These are phyloP conservation scores for Coemansia sp. DNA, from an alignment of 192 early-diverging fungal species.

Conservation along the genomic window DNA sequence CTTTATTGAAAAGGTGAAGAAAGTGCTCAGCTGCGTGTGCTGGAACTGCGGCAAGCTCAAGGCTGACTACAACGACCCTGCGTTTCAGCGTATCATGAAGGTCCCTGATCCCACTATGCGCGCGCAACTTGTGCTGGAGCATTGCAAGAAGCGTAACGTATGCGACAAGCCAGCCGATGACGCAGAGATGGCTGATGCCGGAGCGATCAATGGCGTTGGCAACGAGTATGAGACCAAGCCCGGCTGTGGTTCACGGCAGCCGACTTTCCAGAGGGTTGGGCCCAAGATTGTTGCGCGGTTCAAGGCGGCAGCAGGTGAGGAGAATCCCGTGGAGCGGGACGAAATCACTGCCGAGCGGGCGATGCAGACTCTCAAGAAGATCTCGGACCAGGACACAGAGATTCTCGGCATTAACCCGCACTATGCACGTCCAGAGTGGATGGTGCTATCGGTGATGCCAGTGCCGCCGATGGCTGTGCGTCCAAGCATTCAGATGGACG, in stretches of 20 bases:
- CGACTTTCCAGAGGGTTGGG: conserved; percentile 76
- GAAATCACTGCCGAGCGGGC: conserved; percentile 73
- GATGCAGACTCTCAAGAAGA: conserved; percentile 79
- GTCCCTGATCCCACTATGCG: conserved; percentile 68
- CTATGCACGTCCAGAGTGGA: conserved; percentile 97
- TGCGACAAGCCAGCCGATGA: conserved; percentile 76
- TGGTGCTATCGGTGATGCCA: conserved; percentile 91
- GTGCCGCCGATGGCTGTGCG: conserved; percentile 96
- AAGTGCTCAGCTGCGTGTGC: conserved; percentile 96
- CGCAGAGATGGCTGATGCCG: conserved; percentile 16
- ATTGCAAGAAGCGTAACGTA: conserved; percentile 77
- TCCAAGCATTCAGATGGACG: conserved; percentile 93
- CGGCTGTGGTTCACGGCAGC: conserved; percentile 84
- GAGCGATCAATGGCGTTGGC: conserved; percentile 2
- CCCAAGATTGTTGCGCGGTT: conserved; percentile 61
- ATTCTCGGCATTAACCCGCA: conserved; percentile 86
- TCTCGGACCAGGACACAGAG: conserved; percentile 80
- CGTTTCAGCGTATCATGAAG: conserved; percentile 64
- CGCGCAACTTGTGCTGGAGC: conserved; percentile 83
- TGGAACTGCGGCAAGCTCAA: conserved; percentile 92
- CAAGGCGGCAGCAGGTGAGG: conserved; percentile 28
- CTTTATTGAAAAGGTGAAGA: conserved; percentile 92
- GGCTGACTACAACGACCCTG: conserved; percentile 70
- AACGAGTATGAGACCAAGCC: conserved; percentile 49
- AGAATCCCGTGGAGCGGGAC: conserved; percentile 55